Evolutionary conservation across 306 rosid species (phyloP), one percentile per base, ranked within the genome.

Genomic region (Prunus campanulata): DNA sequence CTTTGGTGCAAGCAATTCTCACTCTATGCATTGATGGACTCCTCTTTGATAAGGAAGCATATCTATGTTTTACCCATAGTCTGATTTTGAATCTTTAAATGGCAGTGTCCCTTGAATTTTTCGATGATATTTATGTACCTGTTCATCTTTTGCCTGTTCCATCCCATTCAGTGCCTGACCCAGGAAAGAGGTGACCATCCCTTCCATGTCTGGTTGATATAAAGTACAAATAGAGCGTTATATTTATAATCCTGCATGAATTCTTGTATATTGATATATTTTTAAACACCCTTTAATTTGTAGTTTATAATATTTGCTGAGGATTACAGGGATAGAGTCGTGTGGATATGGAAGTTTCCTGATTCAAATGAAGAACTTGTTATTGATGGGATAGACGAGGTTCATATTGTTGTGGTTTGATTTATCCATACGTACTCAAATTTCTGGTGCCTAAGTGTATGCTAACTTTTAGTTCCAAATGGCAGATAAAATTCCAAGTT

Each of bases 21-120:
- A 52, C 74, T 70, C 47, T 51, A 18, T 70, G 22, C 44, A 18
- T 29, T 51, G 74, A 70, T 25, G 18, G 9, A 70, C 27, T 50
- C 3, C 46, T 67, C 46, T 67, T 47, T 47, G 10, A 44, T 42
- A 39, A 66, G n/a, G 19, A n/a, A 66, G 44, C 18, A 22, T 67
- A 6, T 66, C 46, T 46, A 57, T 57, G 13, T 22, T 18, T 47
- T 24, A 10, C 60, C 59, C 54, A 13, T 77, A 19, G 30, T 42
- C 42, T 87, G 75, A 79, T 71, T 51, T 60, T 82, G 77, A 54
- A 70, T 81, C 42, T 77, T 25, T 77, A 75, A 35, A 77, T 82
- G 83, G 75, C 96, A 93, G 97, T 93, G 70, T 84, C 92, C 10
- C 86, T 93, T 80, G 98, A 91, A 81, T 91, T 91, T 88, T 93